These are phyloP conservation scores for Trebouxia gelatinosa DNA, from an alignment of 163 green algal species.

Conservation along the genomic window DNA sequence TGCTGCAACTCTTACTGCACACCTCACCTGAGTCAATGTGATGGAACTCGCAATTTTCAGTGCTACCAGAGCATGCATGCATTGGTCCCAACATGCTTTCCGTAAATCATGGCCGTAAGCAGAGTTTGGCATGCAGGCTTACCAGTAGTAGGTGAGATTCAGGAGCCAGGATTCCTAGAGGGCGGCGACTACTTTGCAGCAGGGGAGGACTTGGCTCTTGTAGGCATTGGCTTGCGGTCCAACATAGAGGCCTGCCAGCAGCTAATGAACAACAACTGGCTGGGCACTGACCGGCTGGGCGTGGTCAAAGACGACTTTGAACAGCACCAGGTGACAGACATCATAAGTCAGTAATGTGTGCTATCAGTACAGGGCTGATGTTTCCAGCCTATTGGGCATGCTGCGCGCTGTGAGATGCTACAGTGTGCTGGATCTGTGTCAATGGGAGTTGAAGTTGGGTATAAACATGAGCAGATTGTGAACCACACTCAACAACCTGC, in stretches of 20 bases:
- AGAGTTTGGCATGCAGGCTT: constrained; percentile 71
- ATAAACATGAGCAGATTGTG: background rate
- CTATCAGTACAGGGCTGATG: background rate
- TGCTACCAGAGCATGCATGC: too few species aligned
- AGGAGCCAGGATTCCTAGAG: constrained; percentile 83
- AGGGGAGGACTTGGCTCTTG: constrained; percentile 67
- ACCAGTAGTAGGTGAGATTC: constrained; percentile 74
- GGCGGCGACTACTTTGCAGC: constrained; percentile 79
- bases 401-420: too few species aligned
- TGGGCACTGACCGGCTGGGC: constrained; percentile 81
- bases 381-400: too few species aligned
- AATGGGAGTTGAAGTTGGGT: background rate
- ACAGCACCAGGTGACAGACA: constrained; percentile 69
- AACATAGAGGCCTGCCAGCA: constrained; percentile 82
- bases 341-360: background rate
- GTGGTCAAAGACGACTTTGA: constrained; percentile 93
- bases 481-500: too few species aligned
- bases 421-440: too few species aligned
- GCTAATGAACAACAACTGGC: constrained; percentile 87
- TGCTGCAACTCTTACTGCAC: too few species aligned
- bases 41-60: too few species aligned
- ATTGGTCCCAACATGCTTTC: too few species aligned
- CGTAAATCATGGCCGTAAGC: too few species aligned
- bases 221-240: constrained; percentile 89
- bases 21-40: too few species aligned